Conservation (phyloP, 2,329 filamentous ascomycete species). For the Aureobasidium sp. region DNA sequence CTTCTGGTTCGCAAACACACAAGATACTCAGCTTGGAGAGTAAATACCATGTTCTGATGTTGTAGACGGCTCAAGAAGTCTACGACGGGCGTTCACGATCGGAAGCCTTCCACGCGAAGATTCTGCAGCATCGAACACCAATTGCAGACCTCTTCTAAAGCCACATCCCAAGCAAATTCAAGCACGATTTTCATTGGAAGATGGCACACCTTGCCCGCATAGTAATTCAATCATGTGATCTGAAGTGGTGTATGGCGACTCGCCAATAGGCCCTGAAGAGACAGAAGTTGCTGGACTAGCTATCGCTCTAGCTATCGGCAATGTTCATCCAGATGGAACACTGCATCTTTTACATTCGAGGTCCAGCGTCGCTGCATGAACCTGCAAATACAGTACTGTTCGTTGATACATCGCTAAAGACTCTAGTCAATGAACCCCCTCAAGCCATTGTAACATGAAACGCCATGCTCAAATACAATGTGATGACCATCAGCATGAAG, state of each 20-base stretch:
- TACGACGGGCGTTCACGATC: not conserved
- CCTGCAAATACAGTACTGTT: not conserved
- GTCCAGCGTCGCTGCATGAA: not conserved
- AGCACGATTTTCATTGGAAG: not conserved
- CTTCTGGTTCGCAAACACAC: not conserved
- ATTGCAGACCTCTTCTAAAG: not conserved
- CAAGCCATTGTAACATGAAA: not conserved
- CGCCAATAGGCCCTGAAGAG: not conserved
- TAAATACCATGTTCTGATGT: not conserved
- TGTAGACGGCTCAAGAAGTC: not conserved
- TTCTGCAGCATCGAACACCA: not conserved
- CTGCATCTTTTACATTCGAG: not conserved
- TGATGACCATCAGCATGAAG: not conserved
- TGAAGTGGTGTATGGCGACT: conserved; percentile 8
- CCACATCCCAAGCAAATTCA: not conserved
- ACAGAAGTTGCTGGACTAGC: not conserved
- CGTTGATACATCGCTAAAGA: conserved; percentile 6
- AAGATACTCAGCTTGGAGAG: not conserved
- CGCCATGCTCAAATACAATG: conserved; percentile 5
- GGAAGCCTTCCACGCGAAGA: conserved; percentile 4
- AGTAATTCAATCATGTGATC: conserved; percentile 4
- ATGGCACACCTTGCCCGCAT: not conserved
- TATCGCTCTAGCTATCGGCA: not conserved
- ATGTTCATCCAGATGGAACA: not conserved
- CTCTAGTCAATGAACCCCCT: not conserved